Evolutionary conservation across 768 basidiomycete genomes (phyloP).

Genomic region (Leccinum subtestaceum): DNA sequence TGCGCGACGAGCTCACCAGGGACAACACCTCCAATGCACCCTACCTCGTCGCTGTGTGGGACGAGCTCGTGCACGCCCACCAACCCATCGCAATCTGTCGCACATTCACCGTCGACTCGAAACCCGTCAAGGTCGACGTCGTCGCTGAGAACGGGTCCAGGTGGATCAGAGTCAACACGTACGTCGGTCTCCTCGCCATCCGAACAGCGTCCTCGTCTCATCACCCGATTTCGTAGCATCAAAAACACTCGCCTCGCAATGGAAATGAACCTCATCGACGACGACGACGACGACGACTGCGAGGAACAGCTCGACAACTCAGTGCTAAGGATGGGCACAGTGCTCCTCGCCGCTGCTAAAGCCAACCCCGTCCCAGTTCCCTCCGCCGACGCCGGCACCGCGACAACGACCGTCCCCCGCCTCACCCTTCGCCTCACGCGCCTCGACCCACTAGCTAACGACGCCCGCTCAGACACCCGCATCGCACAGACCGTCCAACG

Average conservation of each 20-base stretch:
- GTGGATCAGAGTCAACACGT: constrained; percentile 92
- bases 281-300: constrained; percentile 43
- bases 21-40: constrained; percentile 65
- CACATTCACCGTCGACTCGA: constrained; percentile 36
- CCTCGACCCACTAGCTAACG: constrained; percentile 42
- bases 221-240: constrained; percentile 43
- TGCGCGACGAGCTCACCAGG: constrained; percentile 45
- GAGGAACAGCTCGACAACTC: constrained; percentile 64
- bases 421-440: constrained; percentile 55
- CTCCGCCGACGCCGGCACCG: too few relatives aligned
- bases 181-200: constrained; percentile 47
- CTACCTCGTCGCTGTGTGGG: constrained; percentile 79
- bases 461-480: constrained; percentile 45
- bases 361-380: too few relatives aligned
- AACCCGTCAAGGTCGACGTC: constrained; percentile 72
- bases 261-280: constrained; percentile 69
- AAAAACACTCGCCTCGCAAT: constrained; percentile 73
- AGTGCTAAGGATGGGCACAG: constrained; percentile 36
- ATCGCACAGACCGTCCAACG: constrained; percentile 56
- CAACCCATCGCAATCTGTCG: constrained; percentile 61
- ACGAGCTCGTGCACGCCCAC: constrained; percentile 64
- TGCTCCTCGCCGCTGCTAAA: too few relatives aligned
- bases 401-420: not conserved
- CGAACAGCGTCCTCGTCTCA: not conserved
- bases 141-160: constrained; percentile 68